These are phyloP conservation scores for Neurospora sp. DNA, from an alignment of 2,329 filamentous ascomycete genomes.

Conservation along the genomic window DNA sequence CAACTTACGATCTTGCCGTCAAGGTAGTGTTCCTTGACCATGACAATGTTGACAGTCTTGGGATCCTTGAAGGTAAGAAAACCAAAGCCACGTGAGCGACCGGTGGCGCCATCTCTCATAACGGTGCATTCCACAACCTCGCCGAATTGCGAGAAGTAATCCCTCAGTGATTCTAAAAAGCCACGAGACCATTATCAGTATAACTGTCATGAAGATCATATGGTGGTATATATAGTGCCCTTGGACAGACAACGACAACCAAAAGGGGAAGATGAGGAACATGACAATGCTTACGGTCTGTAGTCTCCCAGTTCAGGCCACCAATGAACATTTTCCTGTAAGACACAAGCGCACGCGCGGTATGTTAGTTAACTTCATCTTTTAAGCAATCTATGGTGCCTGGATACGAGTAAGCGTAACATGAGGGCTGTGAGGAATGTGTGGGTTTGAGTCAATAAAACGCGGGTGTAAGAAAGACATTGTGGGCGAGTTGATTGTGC, in stretches of 20 bases:
- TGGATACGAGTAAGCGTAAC: neutral
- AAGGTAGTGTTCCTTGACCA: conserved; percentile 98
- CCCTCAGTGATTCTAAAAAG: conserved; percentile 74
- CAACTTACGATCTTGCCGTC: conserved; percentile 91
- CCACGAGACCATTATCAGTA: neutral
- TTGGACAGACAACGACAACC: neutral
- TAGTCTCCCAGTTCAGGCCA: conserved; percentile 97
- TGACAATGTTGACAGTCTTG: conserved; percentile 96
- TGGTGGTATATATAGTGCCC: neutral
- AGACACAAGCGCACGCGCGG: conserved; percentile 6
- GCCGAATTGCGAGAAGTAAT: conserved; percentile 96
- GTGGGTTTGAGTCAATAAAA: neutral
- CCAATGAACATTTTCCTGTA: conserved; percentile 99
- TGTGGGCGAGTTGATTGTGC: neutral
- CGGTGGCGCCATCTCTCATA: conserved; percentile 94
- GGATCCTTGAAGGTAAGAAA: conserved; percentile 97
- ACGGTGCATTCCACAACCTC: conserved; percentile 97
- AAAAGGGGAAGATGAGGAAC: neutral
- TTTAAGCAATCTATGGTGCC: neutral
- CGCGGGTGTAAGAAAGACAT: neutral
- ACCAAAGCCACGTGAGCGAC: conserved; percentile 88
- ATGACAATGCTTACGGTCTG: conserved; percentile 65
- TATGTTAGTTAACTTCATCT: conserved; percentile 15
- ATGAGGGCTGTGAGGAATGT: neutral
- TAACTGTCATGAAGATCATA: neutral